These are phyloP conservation scores for Fibroporia radiculosa DNA, from an alignment of 768 basidiomycete species.

Conservation along the genomic window DNA sequence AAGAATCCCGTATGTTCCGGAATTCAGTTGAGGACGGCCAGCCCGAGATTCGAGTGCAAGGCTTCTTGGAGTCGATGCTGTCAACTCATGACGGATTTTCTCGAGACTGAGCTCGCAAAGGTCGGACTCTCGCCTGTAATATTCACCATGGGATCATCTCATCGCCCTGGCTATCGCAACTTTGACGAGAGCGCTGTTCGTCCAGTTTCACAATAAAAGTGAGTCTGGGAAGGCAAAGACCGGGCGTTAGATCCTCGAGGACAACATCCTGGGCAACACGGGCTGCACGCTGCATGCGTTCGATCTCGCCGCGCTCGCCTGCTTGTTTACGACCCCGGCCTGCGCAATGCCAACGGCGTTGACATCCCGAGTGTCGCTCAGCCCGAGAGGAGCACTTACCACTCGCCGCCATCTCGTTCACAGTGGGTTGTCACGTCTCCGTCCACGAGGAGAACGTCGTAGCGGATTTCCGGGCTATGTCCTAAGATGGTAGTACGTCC, in stretches of 20 bases:
- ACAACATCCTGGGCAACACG: conserved; percentile 37
- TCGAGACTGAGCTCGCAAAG: too few relatives aligned
- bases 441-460: conserved; percentile 18
- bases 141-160: conserved; percentile 33
- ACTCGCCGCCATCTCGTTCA: conserved; percentile 30
- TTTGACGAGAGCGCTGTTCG: conserved; percentile 17
- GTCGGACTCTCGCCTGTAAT: conserved; percentile 49
- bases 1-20: too few relatives aligned
- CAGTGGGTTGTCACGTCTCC: conserved; percentile 9
- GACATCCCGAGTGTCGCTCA: conserved; percentile 48
- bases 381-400: conserved; percentile 25
- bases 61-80: too few relatives aligned
- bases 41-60: too few relatives aligned
- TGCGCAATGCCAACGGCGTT: conserved; percentile 42
- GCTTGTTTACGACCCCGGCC: conserved; percentile 32
- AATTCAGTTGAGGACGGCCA: too few relatives aligned
- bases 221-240: conserved; percentile 9
- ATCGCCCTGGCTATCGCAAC: conserved; percentile 40
- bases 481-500: conserved; percentile 32
- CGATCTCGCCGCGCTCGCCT: conserved; percentile 42
- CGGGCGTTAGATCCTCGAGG: conserved; percentile 26
- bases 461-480: conserved; percentile 11
- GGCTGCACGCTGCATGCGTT: conserved; percentile 44
- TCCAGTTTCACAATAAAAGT: conserved; percentile 17
- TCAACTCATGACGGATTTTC: too few relatives aligned